Evolutionary conservation across 192 early-diverging fungal genomes (phyloP).

Genomic region (Backusella circina): DNA sequence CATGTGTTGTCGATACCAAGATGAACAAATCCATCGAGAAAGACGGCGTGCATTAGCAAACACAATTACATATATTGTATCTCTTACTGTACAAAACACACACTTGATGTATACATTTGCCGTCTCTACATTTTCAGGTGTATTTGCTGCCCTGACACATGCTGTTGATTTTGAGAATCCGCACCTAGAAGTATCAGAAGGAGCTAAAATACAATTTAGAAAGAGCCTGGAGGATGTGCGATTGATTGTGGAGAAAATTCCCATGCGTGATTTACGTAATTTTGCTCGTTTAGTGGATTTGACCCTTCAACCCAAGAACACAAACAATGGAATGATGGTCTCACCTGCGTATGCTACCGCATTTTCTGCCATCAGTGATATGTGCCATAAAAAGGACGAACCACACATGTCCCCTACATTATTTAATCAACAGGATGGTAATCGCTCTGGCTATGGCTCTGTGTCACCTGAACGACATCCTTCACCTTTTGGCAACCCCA

Average conservation of each 20-base stretch:
- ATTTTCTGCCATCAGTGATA: constrained; percentile 19
- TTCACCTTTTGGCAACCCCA: constrained; percentile 6
- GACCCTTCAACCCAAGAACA: constrained; percentile 7
- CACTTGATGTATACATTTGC: constrained; percentile 17
- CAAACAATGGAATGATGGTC: neutral
- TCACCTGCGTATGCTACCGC: neutral
- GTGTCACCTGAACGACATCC: constrained; percentile 5
- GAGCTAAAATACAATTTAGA: constrained; percentile 18
- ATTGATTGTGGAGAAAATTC: constrained; percentile 8
- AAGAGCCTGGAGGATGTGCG: constrained; percentile 12
- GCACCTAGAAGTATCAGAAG: constrained; percentile 6
- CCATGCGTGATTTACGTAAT: constrained; percentile 7
- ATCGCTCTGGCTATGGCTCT: neutral
- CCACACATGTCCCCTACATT: neutral
- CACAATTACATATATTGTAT: constrained; percentile 25
- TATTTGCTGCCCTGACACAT: constrained; percentile 28
- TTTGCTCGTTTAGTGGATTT: constrained; percentile 18
- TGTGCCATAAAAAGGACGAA: constrained; percentile 4
- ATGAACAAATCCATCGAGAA: constrained; percentile 13
- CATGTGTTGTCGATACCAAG: constrained; percentile 20
- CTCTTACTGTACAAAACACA: constrained; percentile 9
- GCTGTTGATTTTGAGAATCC: constrained; percentile 22
- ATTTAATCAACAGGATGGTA: neutral
- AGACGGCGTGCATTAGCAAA: constrained; percentile 24
- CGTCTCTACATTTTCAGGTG: constrained; percentile 12